Evolutionary conservation across 2,329 filamentous ascomycete species (phyloP).

Genomic region (Neofusicoccum cordaticola): DNA sequence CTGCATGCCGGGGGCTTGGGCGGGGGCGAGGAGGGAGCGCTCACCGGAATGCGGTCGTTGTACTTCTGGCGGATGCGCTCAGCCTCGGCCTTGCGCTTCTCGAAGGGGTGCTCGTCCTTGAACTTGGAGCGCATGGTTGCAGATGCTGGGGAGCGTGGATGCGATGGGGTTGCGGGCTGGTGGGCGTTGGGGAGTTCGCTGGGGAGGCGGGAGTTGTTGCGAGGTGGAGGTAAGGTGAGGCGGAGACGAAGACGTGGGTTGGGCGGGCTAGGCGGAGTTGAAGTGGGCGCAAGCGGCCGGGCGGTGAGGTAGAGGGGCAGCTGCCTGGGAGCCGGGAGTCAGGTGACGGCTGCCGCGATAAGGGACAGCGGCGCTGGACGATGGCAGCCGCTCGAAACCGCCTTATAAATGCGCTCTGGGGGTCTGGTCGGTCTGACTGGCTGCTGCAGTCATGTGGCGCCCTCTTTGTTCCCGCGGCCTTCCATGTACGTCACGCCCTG

Average conservation of each 20-base stretch:
- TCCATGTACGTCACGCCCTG: slow-evolving; percentile 8
- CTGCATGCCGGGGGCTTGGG: not conserved
- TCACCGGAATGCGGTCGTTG: slow-evolving; percentile 93
- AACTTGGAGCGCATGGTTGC: slow-evolving; percentile 95
- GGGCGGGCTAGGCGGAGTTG: slow-evolving; percentile 20
- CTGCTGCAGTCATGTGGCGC: slow-evolving; percentile 4
- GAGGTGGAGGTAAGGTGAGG: slow-evolving; percentile 24
- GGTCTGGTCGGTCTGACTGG: not conserved
- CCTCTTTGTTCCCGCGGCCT: slow-evolving; percentile 10
- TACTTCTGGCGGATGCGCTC: slow-evolving; percentile 99
- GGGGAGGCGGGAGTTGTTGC: slow-evolving; percentile 23
- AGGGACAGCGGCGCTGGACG: not conserved
- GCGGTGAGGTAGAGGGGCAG: slow-evolving; percentile 14
- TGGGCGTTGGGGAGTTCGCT: not conserved
- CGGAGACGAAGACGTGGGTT: slow-evolving; percentile 31
- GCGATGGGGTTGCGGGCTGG: slow-evolving; percentile 15
- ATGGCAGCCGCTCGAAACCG: not conserved
- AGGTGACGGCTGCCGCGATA: not conserved
- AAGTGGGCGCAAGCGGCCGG: slow-evolving; percentile 10
- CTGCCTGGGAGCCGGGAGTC: not conserved
- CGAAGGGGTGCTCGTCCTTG: slow-evolving; percentile 99
- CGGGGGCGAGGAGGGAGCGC: slow-evolving; percentile 40
- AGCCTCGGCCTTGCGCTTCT: slow-evolving; percentile 99
- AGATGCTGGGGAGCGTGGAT: slow-evolving; percentile 6
- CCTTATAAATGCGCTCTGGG: slow-evolving; percentile 4